phyloP scores from a whole-genome alignment of 176 grass and related monocot species.

The Carex pumila region DNA sequence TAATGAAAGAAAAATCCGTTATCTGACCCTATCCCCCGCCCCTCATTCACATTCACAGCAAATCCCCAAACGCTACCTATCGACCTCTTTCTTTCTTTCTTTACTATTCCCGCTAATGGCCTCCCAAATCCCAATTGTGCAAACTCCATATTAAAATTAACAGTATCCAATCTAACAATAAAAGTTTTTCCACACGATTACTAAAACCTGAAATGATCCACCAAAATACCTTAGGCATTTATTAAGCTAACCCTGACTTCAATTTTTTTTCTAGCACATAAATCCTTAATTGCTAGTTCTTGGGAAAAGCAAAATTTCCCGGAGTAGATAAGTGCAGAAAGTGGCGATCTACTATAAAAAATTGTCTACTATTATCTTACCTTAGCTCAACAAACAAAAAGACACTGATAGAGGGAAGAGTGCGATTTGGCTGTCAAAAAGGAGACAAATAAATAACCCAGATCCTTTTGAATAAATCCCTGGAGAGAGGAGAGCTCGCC shows the following conservation, averaged over 20 bases:
- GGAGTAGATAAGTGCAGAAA: neutral
- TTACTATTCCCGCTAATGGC: neutral
- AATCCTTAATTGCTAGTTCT: neutral
- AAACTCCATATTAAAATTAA: neutral
- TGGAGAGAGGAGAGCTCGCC: neutral
- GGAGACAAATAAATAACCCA: neutral
- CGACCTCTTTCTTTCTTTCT: neutral
- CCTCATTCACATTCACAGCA: neutral
- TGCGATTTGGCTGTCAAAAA: neutral
- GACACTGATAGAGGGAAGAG: neutral
- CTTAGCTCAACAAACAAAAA: neutral
- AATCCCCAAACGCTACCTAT: neutral
- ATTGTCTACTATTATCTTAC: neutral
- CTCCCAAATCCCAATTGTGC: neutral
- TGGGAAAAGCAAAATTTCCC: neutral
- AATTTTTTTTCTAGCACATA: neutral
- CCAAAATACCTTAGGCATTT: neutral
- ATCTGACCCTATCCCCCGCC: too few species aligned
- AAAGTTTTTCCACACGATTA: neutral
- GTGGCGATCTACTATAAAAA: too few species aligned
- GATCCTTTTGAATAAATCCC: neutral
- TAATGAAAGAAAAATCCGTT: neutral
- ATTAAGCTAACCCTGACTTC: neutral
- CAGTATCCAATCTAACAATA: neutral
- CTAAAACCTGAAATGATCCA: neutral